Evolutionary conservation across 2,329 filamentous ascomycete genomes (phyloP), one percentile per base, ranked within the genome.

Genomic region (Aspergillus oerlinghausenensis): DNA sequence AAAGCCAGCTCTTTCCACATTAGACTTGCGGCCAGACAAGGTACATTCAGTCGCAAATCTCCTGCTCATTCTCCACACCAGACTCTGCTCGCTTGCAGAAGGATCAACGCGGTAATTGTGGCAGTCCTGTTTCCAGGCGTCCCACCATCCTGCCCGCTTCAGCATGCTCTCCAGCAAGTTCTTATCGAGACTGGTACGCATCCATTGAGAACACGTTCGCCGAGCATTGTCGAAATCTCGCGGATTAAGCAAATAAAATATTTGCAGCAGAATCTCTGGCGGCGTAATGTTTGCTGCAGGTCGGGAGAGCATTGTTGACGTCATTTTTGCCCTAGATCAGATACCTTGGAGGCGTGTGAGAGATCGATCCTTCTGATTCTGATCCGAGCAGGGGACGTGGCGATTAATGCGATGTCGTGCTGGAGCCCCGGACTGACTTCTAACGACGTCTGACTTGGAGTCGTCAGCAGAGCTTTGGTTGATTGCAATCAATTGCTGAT

Each of bases 191-290:
- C 84, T 82, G 23, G 78, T 79, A 40, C 78, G 69, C 74, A 86
- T 84, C 86, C 84, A 88, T 38, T 72, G 70, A 49, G 80, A 79
- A 64, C 84, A 88, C 19, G 80, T 80, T 59, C 83, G 80, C 19
- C 85, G 79, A 17, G 84, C 84, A 54, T 82, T 77, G 63, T 88
- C 81, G 67, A 87, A 88, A 62, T 81, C 78, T 25, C 70, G 68
- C 0, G 80, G 80, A 14, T 68, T 62, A 3, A 83, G 67, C 60
- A 76, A 72, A 5, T 59, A 61, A 57, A 77, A 80, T 4, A 84
- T 76, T 6, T 78, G 70, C 48, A 79, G 74, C 1, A 84, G 51
- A 21, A 84, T 75, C 62, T 84, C 82, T 9, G 70, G 63, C 1
- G 82, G 81, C 17, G 77, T 55, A 32, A 64, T 53, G 53, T 73